Conservation (phyloP, 2,329 filamentous ascomycete species). For the Myriosclerotinia scirpicola region DNA sequence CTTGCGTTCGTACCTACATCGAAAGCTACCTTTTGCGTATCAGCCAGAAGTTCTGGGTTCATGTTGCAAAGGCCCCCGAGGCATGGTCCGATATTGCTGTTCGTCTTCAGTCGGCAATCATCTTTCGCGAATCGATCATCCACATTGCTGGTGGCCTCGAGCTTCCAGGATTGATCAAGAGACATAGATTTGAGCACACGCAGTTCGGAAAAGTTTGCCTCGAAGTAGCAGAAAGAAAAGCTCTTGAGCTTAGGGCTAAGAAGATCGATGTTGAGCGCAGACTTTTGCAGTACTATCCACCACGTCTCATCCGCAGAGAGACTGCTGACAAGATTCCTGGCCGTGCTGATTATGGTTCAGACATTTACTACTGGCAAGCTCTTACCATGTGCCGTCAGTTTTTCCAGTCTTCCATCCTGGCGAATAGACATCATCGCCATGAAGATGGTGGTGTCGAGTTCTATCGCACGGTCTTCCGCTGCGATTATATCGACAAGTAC, state of each 20-base stretch:
- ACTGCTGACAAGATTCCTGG: slow-evolving; percentile 28
- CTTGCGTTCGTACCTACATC: slow-evolving; percentile 29
- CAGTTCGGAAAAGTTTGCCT: slow-evolving; percentile 24
- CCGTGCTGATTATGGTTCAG: slow-evolving; percentile 34
- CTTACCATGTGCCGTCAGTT: slow-evolving; percentile 34
- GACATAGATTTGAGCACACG: slow-evolving; percentile 16
- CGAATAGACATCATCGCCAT: slow-evolving; percentile 30
- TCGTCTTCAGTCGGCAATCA: slow-evolving; percentile 34
- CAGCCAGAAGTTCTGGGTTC: slow-evolving; percentile 33
- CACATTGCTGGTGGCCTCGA: slow-evolving; percentile 35
- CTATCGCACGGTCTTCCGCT: slow-evolving; percentile 32
- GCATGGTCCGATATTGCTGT: slow-evolving; percentile 35
- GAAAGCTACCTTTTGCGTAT: slow-evolving; percentile 36
- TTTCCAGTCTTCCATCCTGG: slow-evolving; percentile 25
- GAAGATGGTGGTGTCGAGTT: slow-evolving; percentile 36
- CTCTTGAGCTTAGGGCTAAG: slow-evolving; percentile 29
- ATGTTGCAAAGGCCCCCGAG: slow-evolving; percentile 29
- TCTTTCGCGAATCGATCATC: slow-evolving; percentile 38
- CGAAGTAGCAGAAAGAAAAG: slow-evolving; percentile 30
- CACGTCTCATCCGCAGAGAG: slow-evolving; percentile 30
- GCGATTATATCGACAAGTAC: slow-evolving; percentile 27
- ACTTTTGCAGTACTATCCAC: slow-evolving; percentile 33
- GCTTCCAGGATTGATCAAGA: slow-evolving; percentile 26
- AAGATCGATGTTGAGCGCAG: slow-evolving; percentile 34
- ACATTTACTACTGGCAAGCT: slow-evolving; percentile 39